phyloP scores from a whole-genome alignment of 2,329 filamentous ascomycete species.

The Emergomyces africanus region DNA sequence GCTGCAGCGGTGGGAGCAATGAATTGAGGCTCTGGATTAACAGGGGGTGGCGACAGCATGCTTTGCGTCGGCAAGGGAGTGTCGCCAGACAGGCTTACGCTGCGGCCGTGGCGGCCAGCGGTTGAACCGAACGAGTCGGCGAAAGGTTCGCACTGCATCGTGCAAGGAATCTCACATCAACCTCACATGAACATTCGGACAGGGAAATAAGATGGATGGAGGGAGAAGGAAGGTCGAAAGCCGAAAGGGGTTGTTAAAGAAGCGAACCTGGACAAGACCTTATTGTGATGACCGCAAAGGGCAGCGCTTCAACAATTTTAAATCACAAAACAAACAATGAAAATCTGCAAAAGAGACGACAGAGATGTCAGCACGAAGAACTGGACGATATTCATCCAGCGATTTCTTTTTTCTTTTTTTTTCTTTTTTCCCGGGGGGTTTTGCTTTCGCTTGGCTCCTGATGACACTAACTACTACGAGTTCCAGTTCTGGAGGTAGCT shows the following conservation, averaged over 20 bases:
- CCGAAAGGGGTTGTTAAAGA: not conserved
- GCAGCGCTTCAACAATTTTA: not conserved
- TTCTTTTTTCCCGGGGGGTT: not conserved
- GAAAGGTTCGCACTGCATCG: slow-evolving; percentile 1
- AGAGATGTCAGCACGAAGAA: not conserved
- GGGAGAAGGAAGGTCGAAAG: not conserved
- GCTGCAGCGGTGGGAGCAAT: slow-evolving; percentile 80
- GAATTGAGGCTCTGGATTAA: slow-evolving; percentile 71
- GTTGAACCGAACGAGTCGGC: slow-evolving; percentile 1
- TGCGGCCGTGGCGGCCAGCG: slow-evolving; percentile 16
- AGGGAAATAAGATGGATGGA: not conserved
- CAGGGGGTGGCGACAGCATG: slow-evolving; percentile 52
- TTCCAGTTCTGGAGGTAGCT: not conserved
- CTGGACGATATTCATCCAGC: not conserved
- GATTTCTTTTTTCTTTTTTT: not conserved
- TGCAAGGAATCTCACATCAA: slow-evolving; percentile 1
- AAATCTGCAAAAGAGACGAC: not conserved
- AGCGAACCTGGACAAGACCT: slow-evolving; percentile 2
- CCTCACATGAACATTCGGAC: not conserved
- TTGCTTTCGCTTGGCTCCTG: not conserved
- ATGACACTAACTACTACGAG: not conserved
- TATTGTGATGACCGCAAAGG: not conserved
- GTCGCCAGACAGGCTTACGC: slow-evolving; percentile 29
- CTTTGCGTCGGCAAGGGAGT: slow-evolving; percentile 18
- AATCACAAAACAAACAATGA: slow-evolving; percentile 1